Conservation (phyloP, 192 early-diverging fungal species). For the Phlyctochytrium planicorne region DNA sequence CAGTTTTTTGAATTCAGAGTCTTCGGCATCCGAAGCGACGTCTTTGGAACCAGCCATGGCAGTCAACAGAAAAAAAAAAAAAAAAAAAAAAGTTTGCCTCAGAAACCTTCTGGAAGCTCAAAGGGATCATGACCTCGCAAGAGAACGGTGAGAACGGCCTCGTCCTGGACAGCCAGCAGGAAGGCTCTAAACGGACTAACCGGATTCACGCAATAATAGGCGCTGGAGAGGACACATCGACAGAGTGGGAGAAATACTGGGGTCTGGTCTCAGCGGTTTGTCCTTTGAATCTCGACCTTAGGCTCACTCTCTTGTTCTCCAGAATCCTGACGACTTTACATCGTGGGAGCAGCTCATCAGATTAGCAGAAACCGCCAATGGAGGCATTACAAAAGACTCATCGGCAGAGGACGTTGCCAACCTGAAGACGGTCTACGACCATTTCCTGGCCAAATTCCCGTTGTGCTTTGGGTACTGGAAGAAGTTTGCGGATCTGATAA, state of each 20-base stretch:
- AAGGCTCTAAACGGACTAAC: too few relatives aligned
- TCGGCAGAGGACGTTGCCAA: slow-evolving; percentile 46
- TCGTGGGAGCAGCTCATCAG: slow-evolving; percentile 69
- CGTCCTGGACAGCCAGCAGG: too few relatives aligned
- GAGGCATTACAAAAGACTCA: slow-evolving; percentile 49
- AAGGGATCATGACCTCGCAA: too few relatives aligned
- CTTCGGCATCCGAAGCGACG: too few relatives aligned
- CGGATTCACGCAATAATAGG: too few relatives aligned
- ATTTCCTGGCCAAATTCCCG: slow-evolving; percentile 68
- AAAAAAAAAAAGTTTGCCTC: too few relatives aligned
- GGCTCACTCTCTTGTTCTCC: neutral
- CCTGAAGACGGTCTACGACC: slow-evolving; percentile 59
- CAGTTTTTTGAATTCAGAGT: neutral
- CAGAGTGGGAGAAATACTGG: neutral
- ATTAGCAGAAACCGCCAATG: slow-evolving; percentile 55
- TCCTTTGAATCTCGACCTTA: neutral
- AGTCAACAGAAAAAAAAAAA: too few relatives aligned
- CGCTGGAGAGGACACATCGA: neutral
- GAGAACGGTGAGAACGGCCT: too few relatives aligned
- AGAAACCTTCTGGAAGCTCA: too few relatives aligned
- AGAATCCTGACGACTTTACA: slow-evolving; percentile 66
- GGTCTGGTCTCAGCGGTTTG: neutral
- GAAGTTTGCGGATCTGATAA: slow-evolving; percentile 69
- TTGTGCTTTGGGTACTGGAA: slow-evolving; percentile 81
- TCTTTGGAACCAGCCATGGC: too few relatives aligned